These are phyloP conservation scores for sunflower (Helianthus annuus) DNA, from an alignment of 129 eudicot genomes.

Conservation along the genomic window DNA sequence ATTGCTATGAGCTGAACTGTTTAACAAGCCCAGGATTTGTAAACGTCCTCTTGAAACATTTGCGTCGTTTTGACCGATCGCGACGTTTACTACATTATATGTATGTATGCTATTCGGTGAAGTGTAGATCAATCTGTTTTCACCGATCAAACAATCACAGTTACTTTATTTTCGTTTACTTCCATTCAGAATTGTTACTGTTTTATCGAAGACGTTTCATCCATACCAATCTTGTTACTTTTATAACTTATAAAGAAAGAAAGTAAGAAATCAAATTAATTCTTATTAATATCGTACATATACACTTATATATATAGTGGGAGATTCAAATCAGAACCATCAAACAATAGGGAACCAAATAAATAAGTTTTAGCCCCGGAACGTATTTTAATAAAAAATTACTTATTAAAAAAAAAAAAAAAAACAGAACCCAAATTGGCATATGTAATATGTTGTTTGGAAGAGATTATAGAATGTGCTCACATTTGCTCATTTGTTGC, in stretches of 20 bases:
- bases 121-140: too few species aligned
- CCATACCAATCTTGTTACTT: not conserved
- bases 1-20: too few species aligned
- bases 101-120: too few species aligned
- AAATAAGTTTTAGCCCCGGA: not conserved
- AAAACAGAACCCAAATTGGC: not conserved
- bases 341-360: not conserved
- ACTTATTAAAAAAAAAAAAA: not conserved
- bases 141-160: too few species aligned
- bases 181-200: too few species aligned
- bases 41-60: too few species aligned
- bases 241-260: not conserved
- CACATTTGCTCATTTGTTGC: slow-evolving; percentile 70
- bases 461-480: slow-evolving; percentile 49
- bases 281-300: slow-evolving; percentile 2
- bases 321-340: slow-evolving; percentile 6
- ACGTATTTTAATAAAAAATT: not conserved
- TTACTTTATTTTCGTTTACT: too few species aligned
- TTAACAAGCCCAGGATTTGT: too few species aligned
- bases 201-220: too few species aligned
- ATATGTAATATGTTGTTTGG: not conserved
- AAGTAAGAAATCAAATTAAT: not conserved
- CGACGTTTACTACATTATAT: too few species aligned
- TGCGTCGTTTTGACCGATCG: too few species aligned
- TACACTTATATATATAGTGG: not conserved